Evolutionary conservation across 2,329 filamentous ascomycete genomes (phyloP).

Genomic region (Phyllosticta citriasiana): DNA sequence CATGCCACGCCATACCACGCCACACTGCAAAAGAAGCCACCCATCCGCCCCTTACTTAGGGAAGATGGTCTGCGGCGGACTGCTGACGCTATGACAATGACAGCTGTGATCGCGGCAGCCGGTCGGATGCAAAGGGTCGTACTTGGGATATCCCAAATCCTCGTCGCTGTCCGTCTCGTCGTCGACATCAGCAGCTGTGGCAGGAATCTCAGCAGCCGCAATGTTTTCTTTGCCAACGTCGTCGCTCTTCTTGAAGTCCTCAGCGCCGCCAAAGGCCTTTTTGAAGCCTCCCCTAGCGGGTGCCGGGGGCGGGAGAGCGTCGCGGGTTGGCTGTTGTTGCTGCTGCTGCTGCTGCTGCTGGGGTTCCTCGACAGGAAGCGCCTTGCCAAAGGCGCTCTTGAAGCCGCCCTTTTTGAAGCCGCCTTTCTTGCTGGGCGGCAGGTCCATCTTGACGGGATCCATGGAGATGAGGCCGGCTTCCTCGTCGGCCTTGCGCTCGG

Average conservation of each 20-base stretch:
- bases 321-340: conserved; percentile 22
- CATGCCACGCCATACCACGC: not conserved
- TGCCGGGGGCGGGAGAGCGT: conserved; percentile 12
- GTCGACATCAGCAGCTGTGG: not conserved
- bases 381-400: conserved; percentile 52
- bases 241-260: conserved; percentile 13
- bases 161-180: conserved; percentile 15
- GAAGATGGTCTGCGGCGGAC: conserved; percentile 2
- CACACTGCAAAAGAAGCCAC: not conserved
- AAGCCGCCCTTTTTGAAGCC: conserved; percentile 72
- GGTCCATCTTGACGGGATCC: conserved; percentile 15
- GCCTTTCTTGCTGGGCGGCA: conserved; percentile 17
- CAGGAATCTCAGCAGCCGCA: not conserved
- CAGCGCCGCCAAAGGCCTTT: conserved; percentile 11
- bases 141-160: conserved; percentile 36
- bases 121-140: conserved; percentile 43
- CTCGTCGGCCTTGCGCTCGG: conserved; percentile 53
- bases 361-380: conserved; percentile 22
- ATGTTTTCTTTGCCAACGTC: conserved; percentile 19
- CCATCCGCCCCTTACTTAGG: not conserved
- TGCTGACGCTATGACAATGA: not conserved
- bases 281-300: conserved; percentile 7
- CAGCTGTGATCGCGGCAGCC: conserved; percentile 27
- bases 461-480: conserved; percentile 54
- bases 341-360: not conserved